These are phyloP conservation scores for Pichia sp. DNA, from an alignment of 1,139 yeast species.

Conservation along the genomic window DNA sequence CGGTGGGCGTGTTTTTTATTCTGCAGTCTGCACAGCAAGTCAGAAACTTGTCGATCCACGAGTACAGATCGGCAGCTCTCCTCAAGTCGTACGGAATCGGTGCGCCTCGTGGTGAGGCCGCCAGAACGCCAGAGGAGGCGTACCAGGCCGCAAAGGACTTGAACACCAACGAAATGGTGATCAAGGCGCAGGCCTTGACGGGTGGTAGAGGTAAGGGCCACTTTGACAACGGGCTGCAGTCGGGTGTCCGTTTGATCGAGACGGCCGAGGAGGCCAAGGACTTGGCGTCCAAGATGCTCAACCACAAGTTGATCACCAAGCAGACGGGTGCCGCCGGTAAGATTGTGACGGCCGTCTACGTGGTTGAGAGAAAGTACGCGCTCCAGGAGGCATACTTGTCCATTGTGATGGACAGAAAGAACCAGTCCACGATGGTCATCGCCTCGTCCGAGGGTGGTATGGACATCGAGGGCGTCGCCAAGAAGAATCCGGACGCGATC, in stretches of 20 bases:
- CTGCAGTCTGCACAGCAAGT: constrained; percentile 14
- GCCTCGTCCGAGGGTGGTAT: constrained; percentile 99
- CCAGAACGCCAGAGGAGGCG: constrained; percentile 87
- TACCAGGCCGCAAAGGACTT: constrained; percentile 67
- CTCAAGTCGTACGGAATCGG: constrained; percentile 76
- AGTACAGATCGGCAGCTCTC: constrained; percentile 90
- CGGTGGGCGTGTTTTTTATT: neutral
- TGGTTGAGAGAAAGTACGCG: constrained; percentile 92
- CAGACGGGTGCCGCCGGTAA: constrained; percentile 98
- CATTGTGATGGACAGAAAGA: constrained; percentile 88
- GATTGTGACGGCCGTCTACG: constrained; percentile 92
- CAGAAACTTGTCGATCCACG: constrained; percentile 86
- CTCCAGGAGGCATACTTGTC: constrained; percentile 94
- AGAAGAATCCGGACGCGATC: constrained; percentile 85
- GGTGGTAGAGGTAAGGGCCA: constrained; percentile 99
- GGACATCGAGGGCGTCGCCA: constrained; percentile 99
- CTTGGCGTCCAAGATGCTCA: constrained; percentile 83
- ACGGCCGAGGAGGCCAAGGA: constrained; percentile 85
- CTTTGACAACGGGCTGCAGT: constrained; percentile 91
- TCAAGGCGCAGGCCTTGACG: constrained; percentile 97
- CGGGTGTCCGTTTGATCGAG: constrained; percentile 90
- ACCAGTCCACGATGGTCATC: constrained; percentile 87
- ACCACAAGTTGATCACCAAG: constrained; percentile 91
- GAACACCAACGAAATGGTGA: constrained; percentile 76
- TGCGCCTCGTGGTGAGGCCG: constrained; percentile 88